Base-by-base conservation (phyloP, 83 land plant species). In the Isoetes engelmannii region DNA sequence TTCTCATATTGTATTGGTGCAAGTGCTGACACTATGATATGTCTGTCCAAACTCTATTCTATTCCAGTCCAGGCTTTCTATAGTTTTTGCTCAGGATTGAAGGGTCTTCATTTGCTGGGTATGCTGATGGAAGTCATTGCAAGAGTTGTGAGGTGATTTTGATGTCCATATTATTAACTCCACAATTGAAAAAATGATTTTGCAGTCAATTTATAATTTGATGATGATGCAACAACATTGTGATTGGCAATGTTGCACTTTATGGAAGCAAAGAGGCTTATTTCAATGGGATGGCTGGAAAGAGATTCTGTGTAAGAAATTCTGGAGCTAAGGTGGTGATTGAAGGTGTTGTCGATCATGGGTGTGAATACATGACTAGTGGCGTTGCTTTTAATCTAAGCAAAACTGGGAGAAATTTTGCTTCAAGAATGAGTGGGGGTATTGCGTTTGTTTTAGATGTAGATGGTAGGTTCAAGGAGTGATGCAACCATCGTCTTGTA, bases 361-460 rank as follows among this genome's bases (percentile, higher is more conserved):
- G 99, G 4, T 95, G 99, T 74, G 99, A 95, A 53, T 95, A 95
- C 73, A 95, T 95, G 99, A 95, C 99, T 43, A 97, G 99, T 41
- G 99, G 99, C 8, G 83, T 79, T 67, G 99, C 87, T 43, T 97
- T 89, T 18, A 84, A 90, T 37, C 88, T 94, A 64, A 96, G 99
- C 5, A 86, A 88, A 69, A 94, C 99, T 42, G 99, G 99, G 10
- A 87, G 87, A 60, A 94, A 94, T 68, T 94, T 94, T 76, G 99
- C 99, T 63, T 96, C 99, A 45, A 97, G 99, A 13, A 94, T 94
- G 99, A 94, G 99, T 81, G 99, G 99, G 18, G 99, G 99, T 50
- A 71, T 90, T 67, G 99, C 99, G 8, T 94, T 82, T 82, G 97
- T 94, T 57, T 75, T 88, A 63, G 96, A 94, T 67, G 82, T 85